Base-by-base conservation (phyloP, 768 basidiomycete species). In the Russula ochroleuca region DNA sequence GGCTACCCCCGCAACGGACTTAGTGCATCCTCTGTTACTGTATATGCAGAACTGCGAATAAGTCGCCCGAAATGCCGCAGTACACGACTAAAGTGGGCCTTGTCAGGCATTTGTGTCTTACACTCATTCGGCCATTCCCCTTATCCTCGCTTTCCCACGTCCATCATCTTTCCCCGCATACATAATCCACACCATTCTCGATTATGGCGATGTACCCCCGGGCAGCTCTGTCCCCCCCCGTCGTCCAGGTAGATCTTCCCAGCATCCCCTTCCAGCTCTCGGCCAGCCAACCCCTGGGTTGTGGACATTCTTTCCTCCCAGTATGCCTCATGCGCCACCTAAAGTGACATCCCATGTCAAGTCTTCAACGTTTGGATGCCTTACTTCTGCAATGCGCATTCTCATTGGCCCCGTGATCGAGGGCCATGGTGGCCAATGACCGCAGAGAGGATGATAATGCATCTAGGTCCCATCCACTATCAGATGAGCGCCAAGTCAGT, bases 401-500 rank as follows among this genome's bases (percentile, higher is more conserved):
- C 33, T 21, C 11, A 9, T 45, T 59, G 38, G n/a, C 23, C 13
- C 37, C n/a, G 5, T 23, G 57, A 59, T 63, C 62, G 62, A 59
- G 51, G 35, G 56, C 47, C 35, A 28, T 19, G 28, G 23, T 28
- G 41, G n/a, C 5, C 57, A 25, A 10, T 28, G 23, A 49, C 43
- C 14, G 14, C 33, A 17, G 48, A 33, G 25, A 38, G 50, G 43
- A 21, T 28, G 63, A 59, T 64, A 47, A 37, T n/a, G 28, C 23
- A 54, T 57, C 56, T 33, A 35, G 28, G 33, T 14, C 15, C 17
- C 5, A 21, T 19, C 10, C 17, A 37, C 40, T 59, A 64, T 59
- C 63, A 38, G 62, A 63, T 64, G 52, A 15, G 37, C 62, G 63
- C 62, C 33, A 21, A 25, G 2, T 15, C 5, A n/a, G 15, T 47